These are phyloP conservation scores for Thuja plicata DNA, from an alignment of 83 land plant species.

Conservation along the genomic window DNA sequence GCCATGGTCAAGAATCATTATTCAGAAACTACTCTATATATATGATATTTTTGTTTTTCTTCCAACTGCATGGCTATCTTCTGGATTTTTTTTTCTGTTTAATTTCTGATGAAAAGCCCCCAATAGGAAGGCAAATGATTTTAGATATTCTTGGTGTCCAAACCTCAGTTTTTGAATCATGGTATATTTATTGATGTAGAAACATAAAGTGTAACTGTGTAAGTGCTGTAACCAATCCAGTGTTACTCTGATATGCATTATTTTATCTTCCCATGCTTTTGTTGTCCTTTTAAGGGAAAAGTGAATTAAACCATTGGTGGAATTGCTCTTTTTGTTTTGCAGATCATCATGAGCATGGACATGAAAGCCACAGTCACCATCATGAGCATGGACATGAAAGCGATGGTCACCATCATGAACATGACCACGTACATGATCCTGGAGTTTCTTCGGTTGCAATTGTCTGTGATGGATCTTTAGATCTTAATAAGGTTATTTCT, in stretches of 20 bases:
- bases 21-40: not conserved
- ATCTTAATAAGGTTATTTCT: constrained; percentile 77
- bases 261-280: not conserved
- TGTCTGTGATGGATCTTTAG: constrained; percentile 88
- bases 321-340: constrained; percentile 16
- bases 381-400: constrained; percentile 38
- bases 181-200: not conserved
- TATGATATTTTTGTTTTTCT: not conserved
- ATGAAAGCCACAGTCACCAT: constrained; percentile 27
- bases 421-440: constrained; percentile 94
- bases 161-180: not conserved
- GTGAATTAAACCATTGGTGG: not conserved
- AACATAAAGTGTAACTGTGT: not conserved
- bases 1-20: not conserved
- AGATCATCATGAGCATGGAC: constrained; percentile 42
- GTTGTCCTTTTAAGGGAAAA: not conserved
- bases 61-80: not conserved
- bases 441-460: constrained; percentile 98
- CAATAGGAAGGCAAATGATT: not conserved
- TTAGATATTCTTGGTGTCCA: not conserved
- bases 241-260: not conserved
- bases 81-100: not conserved
- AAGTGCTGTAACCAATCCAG: not conserved
- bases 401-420: constrained; percentile 47
- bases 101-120: not conserved